phyloP scores from a whole-genome alignment of 2,329 filamentous ascomycete genomes.

The Diaporthe vexans region DNA sequence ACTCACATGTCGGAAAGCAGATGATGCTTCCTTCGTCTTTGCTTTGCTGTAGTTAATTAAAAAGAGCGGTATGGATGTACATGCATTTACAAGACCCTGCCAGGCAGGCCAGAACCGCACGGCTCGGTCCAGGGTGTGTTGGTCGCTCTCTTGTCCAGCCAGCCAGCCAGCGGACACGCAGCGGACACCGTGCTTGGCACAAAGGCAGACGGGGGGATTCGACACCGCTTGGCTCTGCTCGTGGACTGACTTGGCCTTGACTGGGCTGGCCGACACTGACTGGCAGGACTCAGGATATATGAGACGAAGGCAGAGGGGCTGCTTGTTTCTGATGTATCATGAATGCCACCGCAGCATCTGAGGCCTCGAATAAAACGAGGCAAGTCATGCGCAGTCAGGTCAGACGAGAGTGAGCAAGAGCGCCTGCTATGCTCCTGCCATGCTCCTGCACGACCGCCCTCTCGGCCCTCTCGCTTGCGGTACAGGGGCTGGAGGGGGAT shows the following conservation, averaged over 20 bases:
- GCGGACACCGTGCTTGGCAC: conserved; percentile 12
- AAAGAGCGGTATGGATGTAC: neutral
- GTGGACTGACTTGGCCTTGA: conserved; percentile 6
- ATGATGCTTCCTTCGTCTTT: conserved; percentile 3
- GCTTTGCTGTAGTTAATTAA: neutral
- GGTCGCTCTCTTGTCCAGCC: neutral
- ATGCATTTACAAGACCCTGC: no score
- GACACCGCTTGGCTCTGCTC: conserved; percentile 18
- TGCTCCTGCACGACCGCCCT: conserved; percentile 1
- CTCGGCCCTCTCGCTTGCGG: neutral
- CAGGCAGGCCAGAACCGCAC: neutral
- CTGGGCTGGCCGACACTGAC: neutral
- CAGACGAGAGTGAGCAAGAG: neutral
- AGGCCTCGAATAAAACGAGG: conserved; percentile 10
- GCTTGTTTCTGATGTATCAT: neutral
- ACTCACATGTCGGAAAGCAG: conserved; percentile 28
- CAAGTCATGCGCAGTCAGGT: conserved; percentile 15
- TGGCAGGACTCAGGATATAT: neutral
- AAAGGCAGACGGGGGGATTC: conserved; percentile 7
- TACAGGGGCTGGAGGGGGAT: neutral
- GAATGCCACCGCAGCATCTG: conserved; percentile 24
- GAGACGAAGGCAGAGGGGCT: neutral
- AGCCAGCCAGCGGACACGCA: neutral
- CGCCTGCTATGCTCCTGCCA: neutral
- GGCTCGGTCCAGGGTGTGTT: conserved; percentile 2